Evolutionary conservation across 2,329 filamentous ascomycete species (phyloP).

Genomic region (Didymosphaeria variabile): DNA sequence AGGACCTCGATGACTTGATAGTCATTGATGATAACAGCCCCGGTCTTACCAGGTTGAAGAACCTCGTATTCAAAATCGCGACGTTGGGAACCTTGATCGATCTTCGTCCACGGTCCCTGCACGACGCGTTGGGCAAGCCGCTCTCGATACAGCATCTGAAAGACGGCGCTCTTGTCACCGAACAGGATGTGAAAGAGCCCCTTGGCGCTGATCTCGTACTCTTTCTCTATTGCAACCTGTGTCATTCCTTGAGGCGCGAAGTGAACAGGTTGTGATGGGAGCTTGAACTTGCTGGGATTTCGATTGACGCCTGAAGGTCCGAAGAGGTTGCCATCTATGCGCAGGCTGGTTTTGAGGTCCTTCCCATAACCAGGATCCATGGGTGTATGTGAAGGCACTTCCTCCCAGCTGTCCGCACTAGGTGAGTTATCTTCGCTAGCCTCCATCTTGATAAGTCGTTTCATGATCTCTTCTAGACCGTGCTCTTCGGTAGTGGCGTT

Average conservation of each 20-base stretch:
- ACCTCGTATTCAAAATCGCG: constrained; percentile 85
- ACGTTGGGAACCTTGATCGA: constrained; percentile 74
- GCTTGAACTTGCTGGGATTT: constrained; percentile 75
- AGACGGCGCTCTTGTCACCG: constrained; percentile 94
- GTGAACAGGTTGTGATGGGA: constrained; percentile 80
- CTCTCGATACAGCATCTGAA: constrained; percentile 89
- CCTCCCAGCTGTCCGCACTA: constrained; percentile 91
- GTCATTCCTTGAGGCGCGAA: constrained; percentile 87
- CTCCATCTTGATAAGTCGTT: constrained; percentile 78
- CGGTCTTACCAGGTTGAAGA: constrained; percentile 55
- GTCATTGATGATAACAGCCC: constrained; percentile 69
- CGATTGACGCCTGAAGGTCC: constrained; percentile 54
- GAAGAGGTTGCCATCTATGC: constrained; percentile 70
- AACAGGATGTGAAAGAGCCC: constrained; percentile 96
- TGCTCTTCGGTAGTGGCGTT: constrained; percentile 78
- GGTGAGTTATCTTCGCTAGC: constrained; percentile 67
- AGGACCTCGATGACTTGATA: constrained; percentile 81
- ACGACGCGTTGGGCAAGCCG: constrained; percentile 64
- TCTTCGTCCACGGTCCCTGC: constrained; percentile 83
- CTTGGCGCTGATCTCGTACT: constrained; percentile 92
- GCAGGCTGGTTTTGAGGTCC: constrained; percentile 66
- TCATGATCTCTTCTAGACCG: constrained; percentile 75
- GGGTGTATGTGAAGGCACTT: constrained; percentile 70
- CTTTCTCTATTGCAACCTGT: constrained; percentile 76
- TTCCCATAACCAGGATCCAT: constrained; percentile 62